Evolutionary conservation across 108 stramenopile species (phyloP).

Genomic region (Discostella pseudostelligera): DNA sequence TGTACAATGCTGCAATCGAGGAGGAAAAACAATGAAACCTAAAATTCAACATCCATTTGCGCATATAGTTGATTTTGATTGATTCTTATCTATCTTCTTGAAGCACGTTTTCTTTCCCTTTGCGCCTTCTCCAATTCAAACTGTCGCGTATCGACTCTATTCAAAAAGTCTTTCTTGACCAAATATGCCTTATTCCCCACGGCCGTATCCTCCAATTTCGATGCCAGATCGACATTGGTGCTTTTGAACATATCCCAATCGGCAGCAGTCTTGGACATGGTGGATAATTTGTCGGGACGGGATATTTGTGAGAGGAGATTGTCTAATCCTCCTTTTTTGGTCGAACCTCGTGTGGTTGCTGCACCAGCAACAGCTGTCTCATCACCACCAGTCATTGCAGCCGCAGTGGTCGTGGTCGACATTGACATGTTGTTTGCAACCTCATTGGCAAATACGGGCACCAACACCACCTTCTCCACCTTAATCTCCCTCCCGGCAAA

Average conservation of each 20-base stretch:
- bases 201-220: slow-evolving; percentile 76
- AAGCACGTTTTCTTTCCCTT: slow-evolving; percentile 69
- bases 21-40: too few species aligned
- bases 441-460: slow-evolving; percentile 13
- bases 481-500: slow-evolving; percentile 55
- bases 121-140: slow-evolving; percentile 82
- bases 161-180: slow-evolving; percentile 87
- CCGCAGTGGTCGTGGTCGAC: too few species aligned
- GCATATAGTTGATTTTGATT: too few species aligned
- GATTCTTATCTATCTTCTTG: slow-evolving; percentile 19
- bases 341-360: slow-evolving; percentile 6
- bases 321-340: slow-evolving; percentile 53
- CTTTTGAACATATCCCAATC: slow-evolving; percentile 93
- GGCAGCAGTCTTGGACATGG: slow-evolving; percentile 77
- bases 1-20: background rate
- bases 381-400: background rate
- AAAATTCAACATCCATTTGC: too few species aligned
- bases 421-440: background rate
- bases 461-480: slow-evolving; percentile 44
- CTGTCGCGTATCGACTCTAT: slow-evolving; percentile 72
- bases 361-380: background rate
- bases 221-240: slow-evolving; percentile 41
- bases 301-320: slow-evolving; percentile 61
- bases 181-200: slow-evolving; percentile 81
- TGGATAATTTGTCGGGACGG: slow-evolving; percentile 69